Evolutionary conservation across 345 rosid genomes (phyloP).

Genomic region (Brassica nigra): DNA sequence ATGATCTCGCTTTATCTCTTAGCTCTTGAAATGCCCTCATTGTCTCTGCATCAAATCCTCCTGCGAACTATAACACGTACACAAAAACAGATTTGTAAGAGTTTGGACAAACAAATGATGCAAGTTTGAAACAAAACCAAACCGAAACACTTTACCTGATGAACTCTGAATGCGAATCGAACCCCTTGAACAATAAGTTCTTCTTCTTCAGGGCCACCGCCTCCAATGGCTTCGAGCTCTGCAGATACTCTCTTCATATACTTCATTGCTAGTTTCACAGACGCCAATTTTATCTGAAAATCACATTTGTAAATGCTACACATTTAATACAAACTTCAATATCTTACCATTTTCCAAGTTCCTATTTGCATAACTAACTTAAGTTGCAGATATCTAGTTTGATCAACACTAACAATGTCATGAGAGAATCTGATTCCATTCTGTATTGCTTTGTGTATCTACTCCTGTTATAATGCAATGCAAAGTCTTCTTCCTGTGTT

Average conservation of each 20-base stretch:
- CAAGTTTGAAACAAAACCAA: not conserved
- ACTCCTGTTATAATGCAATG: not conserved
- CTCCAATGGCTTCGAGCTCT: conserved; percentile 66
- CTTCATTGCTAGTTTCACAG: conserved; percentile 90
- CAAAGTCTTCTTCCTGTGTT: not conserved
- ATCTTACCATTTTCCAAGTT: not conserved
- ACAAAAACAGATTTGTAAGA: not conserved
- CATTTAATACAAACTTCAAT: conserved; percentile 1
- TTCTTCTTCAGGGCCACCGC: conserved; percentile 81
- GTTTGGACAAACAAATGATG: not conserved
- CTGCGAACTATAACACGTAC: conserved; percentile 67
- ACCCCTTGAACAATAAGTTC: conserved; percentile 94
- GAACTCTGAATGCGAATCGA: conserved; percentile 94
- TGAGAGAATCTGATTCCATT: conserved; percentile 34
- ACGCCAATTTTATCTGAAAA: conserved; percentile 80
- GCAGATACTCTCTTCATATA: conserved; percentile 96
- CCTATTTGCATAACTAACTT: not conserved
- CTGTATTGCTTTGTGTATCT: not conserved
- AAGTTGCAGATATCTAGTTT: not conserved
- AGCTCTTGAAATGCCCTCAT: conserved; percentile 95
- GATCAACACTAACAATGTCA: not conserved
- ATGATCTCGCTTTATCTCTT: conserved; percentile 85
- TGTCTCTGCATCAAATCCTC: conserved; percentile 92
- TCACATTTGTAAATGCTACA: not conserved
- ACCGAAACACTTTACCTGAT: conserved; percentile 62